Evolutionary conservation across 1,284 basidiomycete genomes (phyloP).

Genomic region (Rhodofomes roseus): DNA sequence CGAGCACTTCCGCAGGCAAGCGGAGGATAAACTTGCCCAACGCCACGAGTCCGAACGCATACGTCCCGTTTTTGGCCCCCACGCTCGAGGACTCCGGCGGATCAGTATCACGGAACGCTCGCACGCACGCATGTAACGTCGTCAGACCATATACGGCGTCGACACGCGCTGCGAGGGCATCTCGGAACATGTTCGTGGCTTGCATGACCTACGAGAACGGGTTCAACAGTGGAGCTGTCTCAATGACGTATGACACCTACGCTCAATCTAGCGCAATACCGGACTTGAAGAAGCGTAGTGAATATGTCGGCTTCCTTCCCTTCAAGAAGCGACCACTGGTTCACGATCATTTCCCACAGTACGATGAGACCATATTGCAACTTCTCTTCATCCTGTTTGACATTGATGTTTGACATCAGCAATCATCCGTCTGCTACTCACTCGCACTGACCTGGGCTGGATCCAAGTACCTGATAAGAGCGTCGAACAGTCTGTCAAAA

Average conservation of each 20-base stretch:
- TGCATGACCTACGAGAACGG: conserved; percentile 57
- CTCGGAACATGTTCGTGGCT: conserved; percentile 75
- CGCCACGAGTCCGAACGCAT: conserved; percentile 78
- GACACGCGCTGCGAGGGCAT: conserved; percentile 61
- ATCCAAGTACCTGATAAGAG: conserved; percentile 56
- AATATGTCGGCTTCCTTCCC: conserved; percentile 72
- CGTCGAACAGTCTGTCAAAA: conserved; percentile 63
- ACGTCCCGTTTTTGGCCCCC: conserved; percentile 58
- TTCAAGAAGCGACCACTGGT: conserved; percentile 63
- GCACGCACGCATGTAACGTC: conserved; percentile 68
- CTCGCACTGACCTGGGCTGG: conserved; percentile 47
- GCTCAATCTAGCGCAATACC: conserved; percentile 65
- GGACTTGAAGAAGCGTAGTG: conserved; percentile 53
- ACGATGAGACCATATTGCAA: conserved; percentile 73
- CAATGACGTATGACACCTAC: conserved; percentile 37
- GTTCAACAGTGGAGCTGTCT: conserved; percentile 4
- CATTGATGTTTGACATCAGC: conserved; percentile 14
- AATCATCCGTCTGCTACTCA: conserved; percentile 10
- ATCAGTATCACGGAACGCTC: conserved; percentile 54
- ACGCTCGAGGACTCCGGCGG: conserved; percentile 37
- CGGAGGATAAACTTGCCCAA: conserved; percentile 77
- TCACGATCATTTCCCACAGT: conserved; percentile 72
- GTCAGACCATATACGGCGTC: conserved; percentile 83
- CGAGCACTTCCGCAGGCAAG: conserved; percentile 75
- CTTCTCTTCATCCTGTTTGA: conserved; percentile 51